Conservation (phyloP, 306 rosid species). For the Lathyrus aphaca region DNA sequence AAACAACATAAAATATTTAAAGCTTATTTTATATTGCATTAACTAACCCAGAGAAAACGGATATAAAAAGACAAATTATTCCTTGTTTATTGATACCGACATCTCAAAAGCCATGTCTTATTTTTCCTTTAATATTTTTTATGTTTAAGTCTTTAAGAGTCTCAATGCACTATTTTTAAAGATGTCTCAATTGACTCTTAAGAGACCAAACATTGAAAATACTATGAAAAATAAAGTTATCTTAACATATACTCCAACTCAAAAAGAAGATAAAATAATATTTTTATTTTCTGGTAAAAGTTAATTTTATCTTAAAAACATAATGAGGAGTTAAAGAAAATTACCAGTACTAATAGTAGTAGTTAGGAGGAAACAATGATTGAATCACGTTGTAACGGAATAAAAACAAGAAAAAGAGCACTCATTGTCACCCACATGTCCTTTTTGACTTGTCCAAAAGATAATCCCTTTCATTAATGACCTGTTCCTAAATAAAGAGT, state of each 20-base stretch:
- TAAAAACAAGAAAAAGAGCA: conserved; percentile 37
- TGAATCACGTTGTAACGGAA: conserved; percentile 28
- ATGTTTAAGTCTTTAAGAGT: too few relatives aligned
- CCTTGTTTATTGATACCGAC: not conserved
- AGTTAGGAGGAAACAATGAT: conserved; percentile 32
- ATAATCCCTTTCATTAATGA: conserved; percentile 35
- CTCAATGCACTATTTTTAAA: too few relatives aligned
- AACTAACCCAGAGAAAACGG: not conserved
- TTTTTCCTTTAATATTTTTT: too few relatives aligned
- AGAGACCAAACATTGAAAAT: not conserved
- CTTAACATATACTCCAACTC: not conserved
- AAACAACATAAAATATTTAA: not conserved
- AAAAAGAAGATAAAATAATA: not conserved
- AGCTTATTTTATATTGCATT: not conserved
- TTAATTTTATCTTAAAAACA: not conserved
- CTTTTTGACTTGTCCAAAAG: conserved; percentile 54
- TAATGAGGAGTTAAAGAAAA: conserved; percentile 5
- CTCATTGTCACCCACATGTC: conserved; percentile 42
- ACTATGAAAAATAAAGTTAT: too few relatives aligned
- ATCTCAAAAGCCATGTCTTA: too few relatives aligned
- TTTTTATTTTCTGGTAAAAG: not conserved
- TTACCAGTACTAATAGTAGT: not conserved
- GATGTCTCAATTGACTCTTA: too few relatives aligned
- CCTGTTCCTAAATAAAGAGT: conserved; percentile 15
- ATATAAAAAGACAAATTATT: not conserved